A percentile compares a stretch with the other conserved stretches of the same genome.
Evolutionary conservation across 2,329 filamentous ascomycete species (phyloP).

Genomic region (Ophioceras dolichostomum): DNA sequence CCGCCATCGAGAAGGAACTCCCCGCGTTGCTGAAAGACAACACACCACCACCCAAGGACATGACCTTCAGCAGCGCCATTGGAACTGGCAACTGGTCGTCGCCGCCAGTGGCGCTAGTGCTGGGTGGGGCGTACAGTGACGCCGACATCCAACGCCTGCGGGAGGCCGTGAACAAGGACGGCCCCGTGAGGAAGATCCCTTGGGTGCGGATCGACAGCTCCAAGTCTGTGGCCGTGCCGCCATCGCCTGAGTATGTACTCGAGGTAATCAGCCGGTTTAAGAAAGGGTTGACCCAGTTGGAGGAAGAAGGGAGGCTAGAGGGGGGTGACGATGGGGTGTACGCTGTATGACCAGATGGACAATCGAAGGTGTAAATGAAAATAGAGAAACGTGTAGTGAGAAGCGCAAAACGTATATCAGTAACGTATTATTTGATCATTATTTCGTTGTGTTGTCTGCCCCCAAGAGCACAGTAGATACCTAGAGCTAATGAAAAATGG

Average conservation of each 20-base stretch:
- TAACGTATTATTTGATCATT: too few species aligned
- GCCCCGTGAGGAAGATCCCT: not conserved
- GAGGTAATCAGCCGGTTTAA: not conserved
- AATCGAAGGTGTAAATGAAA: too few species aligned
- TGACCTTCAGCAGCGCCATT: constrained; percentile 9
- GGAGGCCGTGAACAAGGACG: not conserved
- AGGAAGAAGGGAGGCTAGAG: not conserved
- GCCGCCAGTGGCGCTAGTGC: constrained; percentile 9
- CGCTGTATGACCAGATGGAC: not conserved
- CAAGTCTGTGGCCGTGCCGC: not conserved
- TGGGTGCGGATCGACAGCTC: constrained; percentile 1
- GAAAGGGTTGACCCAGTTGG: not conserved
- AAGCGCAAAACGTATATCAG: too few species aligned
- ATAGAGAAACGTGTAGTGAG: too few species aligned
- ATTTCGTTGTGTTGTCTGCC: too few species aligned
- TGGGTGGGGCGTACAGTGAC: constrained; percentile 12
- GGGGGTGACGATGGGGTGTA: not conserved
- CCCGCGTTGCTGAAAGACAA: constrained; percentile 10
- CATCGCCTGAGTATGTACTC: not conserved
- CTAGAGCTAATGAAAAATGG: too few species aligned
- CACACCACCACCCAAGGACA: constrained; percentile 2
- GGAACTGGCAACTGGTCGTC: constrained; percentile 7
- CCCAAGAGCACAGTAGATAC: too few species aligned
- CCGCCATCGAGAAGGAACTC: constrained; percentile 9
- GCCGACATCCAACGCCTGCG: constrained; percentile 8